Percentiles rank a stretch among this genome's conserved stretches.
These are phyloP conservation scores for Anaeramoeba ignava DNA, from an alignment of 78 protist genomes.

Conservation along the genomic window DNA sequence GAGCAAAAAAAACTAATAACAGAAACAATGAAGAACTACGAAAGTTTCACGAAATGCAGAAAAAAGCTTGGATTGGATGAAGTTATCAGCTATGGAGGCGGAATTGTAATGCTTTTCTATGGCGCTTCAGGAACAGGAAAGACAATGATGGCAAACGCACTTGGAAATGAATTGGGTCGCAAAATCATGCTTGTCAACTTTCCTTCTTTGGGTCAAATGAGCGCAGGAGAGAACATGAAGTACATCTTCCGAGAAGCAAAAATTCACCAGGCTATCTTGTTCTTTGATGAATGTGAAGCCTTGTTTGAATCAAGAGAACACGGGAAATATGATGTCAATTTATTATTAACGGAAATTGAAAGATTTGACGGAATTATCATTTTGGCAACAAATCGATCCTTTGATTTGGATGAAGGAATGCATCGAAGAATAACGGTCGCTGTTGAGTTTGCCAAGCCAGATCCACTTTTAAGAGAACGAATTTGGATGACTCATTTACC, in stretches of 20 bases:
- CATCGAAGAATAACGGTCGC: conserved; percentile 52
- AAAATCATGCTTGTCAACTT: conserved; percentile 35
- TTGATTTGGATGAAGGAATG: conserved; percentile 51
- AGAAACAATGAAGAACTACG: not conserved
- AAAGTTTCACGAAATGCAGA: not conserved
- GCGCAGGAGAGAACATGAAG: conserved; percentile 11
- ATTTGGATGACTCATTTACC: conserved; percentile 37
- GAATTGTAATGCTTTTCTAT: not conserved
- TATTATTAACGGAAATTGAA: conserved; percentile 38
- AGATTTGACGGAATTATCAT: conserved; percentile 37
- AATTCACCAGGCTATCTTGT: conserved; percentile 45
- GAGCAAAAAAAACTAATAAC: not conserved
- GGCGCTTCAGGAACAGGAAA: conserved; percentile 18
- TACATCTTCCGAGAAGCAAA: conserved; percentile 53
- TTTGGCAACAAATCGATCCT: conserved; percentile 51
- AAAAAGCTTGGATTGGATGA: not conserved
- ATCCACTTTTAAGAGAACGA: conserved; percentile 19
- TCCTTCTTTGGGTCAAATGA: conserved; percentile 9
- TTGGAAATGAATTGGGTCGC: conserved; percentile 36
- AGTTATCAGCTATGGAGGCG: not conserved
- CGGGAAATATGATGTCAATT: conserved; percentile 22
- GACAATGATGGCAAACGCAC: conserved; percentile 41
- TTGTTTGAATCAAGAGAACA: conserved; percentile 39
- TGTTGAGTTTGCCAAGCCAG: conserved; percentile 43
- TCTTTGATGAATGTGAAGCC: conserved; percentile 56